Conservation (phyloP, 2,329 filamentous ascomycete genomes). For the Neonectria neomacrospora region DNA sequence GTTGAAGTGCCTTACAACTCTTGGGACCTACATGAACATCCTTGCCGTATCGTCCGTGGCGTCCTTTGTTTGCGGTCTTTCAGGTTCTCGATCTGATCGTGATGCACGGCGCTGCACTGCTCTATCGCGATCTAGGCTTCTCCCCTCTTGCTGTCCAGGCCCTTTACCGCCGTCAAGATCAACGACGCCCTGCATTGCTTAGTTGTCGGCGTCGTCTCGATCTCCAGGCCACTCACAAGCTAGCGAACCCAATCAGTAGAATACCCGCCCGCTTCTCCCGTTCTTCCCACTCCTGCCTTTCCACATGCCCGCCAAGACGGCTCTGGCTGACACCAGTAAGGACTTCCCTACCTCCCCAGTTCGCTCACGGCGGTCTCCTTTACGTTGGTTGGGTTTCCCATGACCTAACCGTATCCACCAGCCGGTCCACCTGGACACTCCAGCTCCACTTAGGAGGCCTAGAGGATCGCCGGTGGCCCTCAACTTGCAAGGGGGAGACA, state of each 20-base stretch:
- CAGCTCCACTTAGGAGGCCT: slow-evolving; percentile 10
- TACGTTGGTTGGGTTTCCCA: slow-evolving; percentile 16
- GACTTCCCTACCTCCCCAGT: not conserved
- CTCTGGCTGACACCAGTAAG: slow-evolving; percentile 4
- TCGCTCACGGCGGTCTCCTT: slow-evolving; percentile 2
- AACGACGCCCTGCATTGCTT: slow-evolving; percentile 1
- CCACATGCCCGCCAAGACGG: slow-evolving; percentile 12
- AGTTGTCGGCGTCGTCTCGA: slow-evolving; percentile 18
- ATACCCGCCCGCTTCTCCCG: slow-evolving; percentile 13
- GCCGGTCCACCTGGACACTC: not conserved
- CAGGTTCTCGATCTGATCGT: slow-evolving; percentile 23
- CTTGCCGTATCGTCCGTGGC: slow-evolving; percentile 17
- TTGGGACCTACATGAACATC: slow-evolving; percentile 17
- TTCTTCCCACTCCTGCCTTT: not conserved
- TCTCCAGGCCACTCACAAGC: slow-evolving; percentile 12
- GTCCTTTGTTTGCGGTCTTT: not conserved
- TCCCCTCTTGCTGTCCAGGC: slow-evolving; percentile 8
- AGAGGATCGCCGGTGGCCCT: slow-evolving; percentile 18
- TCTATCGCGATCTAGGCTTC: slow-evolving; percentile 11
- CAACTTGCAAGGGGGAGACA: slow-evolving; percentile 6
- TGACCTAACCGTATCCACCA: slow-evolving; percentile 20
- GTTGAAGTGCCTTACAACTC: slow-evolving; percentile 18
- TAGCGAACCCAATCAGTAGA: slow-evolving; percentile 9
- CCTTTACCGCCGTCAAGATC: not conserved
- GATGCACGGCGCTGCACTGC: slow-evolving; percentile 16